Conservation (phyloP, 192 early-diverging fungal species). For the Coemansia sp. region DNA sequence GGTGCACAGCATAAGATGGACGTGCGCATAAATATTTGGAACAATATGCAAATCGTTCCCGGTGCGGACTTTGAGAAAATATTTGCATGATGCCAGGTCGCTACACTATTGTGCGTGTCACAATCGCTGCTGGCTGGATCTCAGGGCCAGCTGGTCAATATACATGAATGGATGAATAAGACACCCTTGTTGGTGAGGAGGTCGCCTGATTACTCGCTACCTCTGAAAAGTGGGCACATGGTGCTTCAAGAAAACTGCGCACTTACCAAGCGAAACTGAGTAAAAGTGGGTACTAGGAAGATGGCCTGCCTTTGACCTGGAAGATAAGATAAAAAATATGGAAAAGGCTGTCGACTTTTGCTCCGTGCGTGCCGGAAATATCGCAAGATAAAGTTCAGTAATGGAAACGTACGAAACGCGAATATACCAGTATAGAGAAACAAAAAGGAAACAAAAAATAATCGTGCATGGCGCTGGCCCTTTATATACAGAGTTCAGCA, state of each 20-base stretch:
- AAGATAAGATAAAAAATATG: background rate
- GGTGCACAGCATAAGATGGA: background rate
- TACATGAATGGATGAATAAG: background rate
- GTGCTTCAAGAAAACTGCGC: background rate
- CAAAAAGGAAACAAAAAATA: background rate
- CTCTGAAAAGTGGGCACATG: too few species aligned
- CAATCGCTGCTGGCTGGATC: background rate
- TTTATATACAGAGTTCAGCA: background rate
- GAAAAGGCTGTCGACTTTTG: background rate
- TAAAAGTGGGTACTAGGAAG: background rate
- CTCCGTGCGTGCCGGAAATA: background rate
- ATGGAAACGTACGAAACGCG: background rate
- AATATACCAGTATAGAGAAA: background rate
- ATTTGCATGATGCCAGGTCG: background rate
- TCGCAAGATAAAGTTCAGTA: background rate
- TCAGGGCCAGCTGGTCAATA: background rate
- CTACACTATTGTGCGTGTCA: slow-evolving; percentile 1
- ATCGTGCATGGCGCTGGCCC: background rate
- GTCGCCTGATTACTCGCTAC: too few species aligned
- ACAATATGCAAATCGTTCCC: background rate
- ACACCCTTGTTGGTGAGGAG: too few species aligned
- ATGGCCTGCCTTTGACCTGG: background rate
- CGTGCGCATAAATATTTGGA: background rate
- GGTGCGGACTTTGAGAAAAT: background rate
- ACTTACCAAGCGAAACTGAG: background rate